phyloP scores from a whole-genome alignment of 768 basidiomycete species.

The Hygrophorus pudorinus region DNA sequence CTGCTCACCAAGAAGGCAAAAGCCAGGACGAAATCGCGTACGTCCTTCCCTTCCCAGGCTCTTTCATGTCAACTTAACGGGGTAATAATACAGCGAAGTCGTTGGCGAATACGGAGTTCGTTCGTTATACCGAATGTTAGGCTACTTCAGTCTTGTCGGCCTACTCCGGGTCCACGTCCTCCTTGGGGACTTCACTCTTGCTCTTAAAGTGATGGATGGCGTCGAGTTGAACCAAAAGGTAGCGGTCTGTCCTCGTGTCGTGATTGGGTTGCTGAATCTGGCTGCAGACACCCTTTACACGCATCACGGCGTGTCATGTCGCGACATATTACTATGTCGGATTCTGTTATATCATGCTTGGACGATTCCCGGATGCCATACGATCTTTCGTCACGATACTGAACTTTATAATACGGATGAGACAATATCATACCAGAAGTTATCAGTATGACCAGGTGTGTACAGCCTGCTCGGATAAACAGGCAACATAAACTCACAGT shows the following conservation, averaged over 20 bases:
- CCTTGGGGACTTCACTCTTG: slow-evolving; percentile 92
- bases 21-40: slow-evolving; percentile 77
- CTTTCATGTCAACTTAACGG: slow-evolving; percentile 2
- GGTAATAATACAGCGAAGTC: slow-evolving; percentile 44
- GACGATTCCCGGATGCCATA: slow-evolving; percentile 92
- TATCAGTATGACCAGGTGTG: slow-evolving; percentile 92
- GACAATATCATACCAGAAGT: slow-evolving; percentile 92
- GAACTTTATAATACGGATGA: slow-evolving; percentile 93
- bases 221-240: slow-evolving; percentile 90
- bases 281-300: slow-evolving; percentile 69
- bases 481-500: slow-evolving; percentile 1
- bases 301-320: slow-evolving; percentile 95
- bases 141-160: slow-evolving; percentile 95
- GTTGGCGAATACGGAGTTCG: slow-evolving; percentile 87
- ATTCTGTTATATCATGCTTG: slow-evolving; percentile 92
- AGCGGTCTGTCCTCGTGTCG: not conserved
- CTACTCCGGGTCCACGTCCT: slow-evolving; percentile 92
- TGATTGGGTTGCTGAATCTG: slow-evolving; percentile 8
- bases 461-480: not conserved
- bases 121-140: slow-evolving; percentile 88
- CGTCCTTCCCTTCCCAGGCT: slow-evolving; percentile 20
- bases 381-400: slow-evolving; percentile 87
- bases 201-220: slow-evolving; percentile 89
- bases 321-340: slow-evolving; percentile 93
- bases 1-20: slow-evolving; percentile 73